These are phyloP conservation scores for Fusarium haematococcum DNA, from an alignment of 2,329 filamentous ascomycete genomes.

Conservation along the genomic window DNA sequence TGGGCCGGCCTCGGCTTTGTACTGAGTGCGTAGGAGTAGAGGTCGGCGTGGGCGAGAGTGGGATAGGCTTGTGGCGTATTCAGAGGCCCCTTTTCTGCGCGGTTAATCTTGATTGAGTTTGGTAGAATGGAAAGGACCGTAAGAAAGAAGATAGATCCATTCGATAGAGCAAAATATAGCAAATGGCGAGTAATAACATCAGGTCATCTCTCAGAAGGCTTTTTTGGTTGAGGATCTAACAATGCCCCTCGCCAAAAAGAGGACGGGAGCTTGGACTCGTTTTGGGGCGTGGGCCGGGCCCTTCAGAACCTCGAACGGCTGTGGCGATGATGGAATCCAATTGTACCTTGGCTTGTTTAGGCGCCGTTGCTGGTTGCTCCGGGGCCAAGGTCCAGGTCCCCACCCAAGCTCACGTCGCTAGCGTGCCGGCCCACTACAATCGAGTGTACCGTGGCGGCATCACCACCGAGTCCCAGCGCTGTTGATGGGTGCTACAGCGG, in stretches of 20 bases:
- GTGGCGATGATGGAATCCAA: conserved; percentile 19
- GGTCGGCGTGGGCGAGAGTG: conserved; percentile 9
- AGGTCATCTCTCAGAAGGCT: neutral
- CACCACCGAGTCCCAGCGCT: conserved; percentile 24
- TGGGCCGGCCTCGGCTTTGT: conserved; percentile 33
- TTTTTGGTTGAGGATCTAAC: conserved; percentile 3
- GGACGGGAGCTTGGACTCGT: conserved; percentile 2
- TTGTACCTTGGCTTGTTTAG: conserved; percentile 39
- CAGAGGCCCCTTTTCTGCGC: conserved; percentile 31
- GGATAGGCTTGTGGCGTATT: conserved; percentile 29
- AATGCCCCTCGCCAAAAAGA: neutral
- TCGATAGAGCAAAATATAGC: neutral
- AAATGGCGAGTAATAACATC: neutral
- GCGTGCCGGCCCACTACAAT: conserved; percentile 14
- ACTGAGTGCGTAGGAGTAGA: neutral
- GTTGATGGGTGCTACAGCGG: conserved; percentile 14
- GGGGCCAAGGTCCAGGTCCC: conserved; percentile 26
- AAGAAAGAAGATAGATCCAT: neutral
- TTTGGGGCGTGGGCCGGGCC: conserved; percentile 6
- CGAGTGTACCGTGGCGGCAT: conserved; percentile 26
- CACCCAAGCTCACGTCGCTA: conserved; percentile 39
- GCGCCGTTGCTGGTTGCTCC: conserved; percentile 45
- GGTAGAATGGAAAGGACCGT: neutral
- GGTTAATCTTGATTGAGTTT: conserved; percentile 39
- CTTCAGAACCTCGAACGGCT: conserved; percentile 26